Base-by-base conservation (phyloP, 176 grass and related monocot genomes). In the Saccharum spontaneum region DNA sequence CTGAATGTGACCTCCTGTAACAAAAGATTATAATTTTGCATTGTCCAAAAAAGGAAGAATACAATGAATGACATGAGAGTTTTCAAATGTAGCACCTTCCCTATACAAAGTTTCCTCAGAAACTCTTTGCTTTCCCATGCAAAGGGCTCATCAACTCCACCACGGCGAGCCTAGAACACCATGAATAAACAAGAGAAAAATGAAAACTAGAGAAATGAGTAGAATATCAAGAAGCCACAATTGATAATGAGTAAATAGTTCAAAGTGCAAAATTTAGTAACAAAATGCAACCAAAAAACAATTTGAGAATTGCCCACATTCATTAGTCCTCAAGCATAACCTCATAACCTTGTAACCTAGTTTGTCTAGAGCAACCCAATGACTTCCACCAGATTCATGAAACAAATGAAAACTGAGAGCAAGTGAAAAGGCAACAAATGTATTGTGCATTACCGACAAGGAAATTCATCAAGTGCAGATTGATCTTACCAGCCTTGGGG, bases 91-190 rank as follows among this genome's bases (percentile, higher is more conserved):
- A 73, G 24, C 39, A 99, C 97, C 97, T 99, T 96, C 84, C 97
- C 97, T 10, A 99, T 71, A 71, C 97, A 99, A 7, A 88, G 91
- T 44, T 92, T 92, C 69, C 97, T 96, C 60, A 99, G 71, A 80
- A 83, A 97, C 43, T 99, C 97, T 34, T 85, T 96, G 82, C 97
- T 99, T 43, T 94, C 88, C 97, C 97, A 99, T 77, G 97, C 97
- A 94, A 99, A 99, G 40, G 97, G 92, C 67, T 99, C 97, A 62
- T 99, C 97, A 48, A 94, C 71, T 81, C 94, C 94, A 45, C 92
- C 90, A 41, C 97, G 94, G 54, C 91, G 94, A 59, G 97, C 97
- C 97, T 99, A 73, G 34, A 81, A 66, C 52, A 67, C 11, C 66
- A 90, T 57, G 24, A 86, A 86, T 74, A 76, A 38, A 65, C 20